Percentiles rank a stretch among this genome's conserved stretches.
phyloP scores from a whole-genome alignment of 768 basidiomycete genomes.

The Suillus luteus region DNA sequence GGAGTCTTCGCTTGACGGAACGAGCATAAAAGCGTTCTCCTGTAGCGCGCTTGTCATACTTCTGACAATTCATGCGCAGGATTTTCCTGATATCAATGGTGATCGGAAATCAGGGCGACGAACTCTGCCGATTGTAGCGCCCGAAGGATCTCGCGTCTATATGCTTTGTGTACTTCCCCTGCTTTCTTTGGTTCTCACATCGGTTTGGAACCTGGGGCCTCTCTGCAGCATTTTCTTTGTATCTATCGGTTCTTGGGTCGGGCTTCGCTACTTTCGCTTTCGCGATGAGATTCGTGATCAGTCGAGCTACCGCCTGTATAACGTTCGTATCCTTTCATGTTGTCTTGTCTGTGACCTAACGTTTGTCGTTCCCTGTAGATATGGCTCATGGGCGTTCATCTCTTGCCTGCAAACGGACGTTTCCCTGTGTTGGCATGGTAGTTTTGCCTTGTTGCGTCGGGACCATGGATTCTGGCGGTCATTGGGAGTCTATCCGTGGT shows the following conservation, averaged over 20 bases:
- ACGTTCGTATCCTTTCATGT: conserved; percentile 9
- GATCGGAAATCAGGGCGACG: conserved; percentile 32
- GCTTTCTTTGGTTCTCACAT: conserved; percentile 15
- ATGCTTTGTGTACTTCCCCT: conserved; percentile 18
- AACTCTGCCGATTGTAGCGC: conserved; percentile 32
- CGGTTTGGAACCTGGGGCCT: conserved; percentile 16
- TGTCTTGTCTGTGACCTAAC: neutral
- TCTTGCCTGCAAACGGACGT: neutral
- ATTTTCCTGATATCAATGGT: conserved; percentile 36
- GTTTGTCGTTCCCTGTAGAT: neutral
- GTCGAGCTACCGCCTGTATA: conserved; percentile 18
- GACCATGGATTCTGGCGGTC: neutral
- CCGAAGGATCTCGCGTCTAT: conserved; percentile 18
- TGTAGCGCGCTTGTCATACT: conserved; percentile 33
- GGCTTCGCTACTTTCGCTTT: conserved; percentile 19
- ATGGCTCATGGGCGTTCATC: neutral
- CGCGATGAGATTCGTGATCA: conserved; percentile 16
- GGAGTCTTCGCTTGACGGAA: neutral
- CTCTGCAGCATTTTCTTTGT: conserved; percentile 13
- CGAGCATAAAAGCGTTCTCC: conserved; percentile 18
- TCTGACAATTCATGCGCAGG: conserved; percentile 41
- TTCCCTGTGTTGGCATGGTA: neutral
- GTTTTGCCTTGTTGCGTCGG: neutral
- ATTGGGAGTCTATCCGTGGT: neutral
- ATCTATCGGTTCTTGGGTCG: conserved; percentile 19